These are phyloP conservation scores for Trypanosoma mega DNA, from an alignment of 208 protist species.

Conservation along the genomic window DNA sequence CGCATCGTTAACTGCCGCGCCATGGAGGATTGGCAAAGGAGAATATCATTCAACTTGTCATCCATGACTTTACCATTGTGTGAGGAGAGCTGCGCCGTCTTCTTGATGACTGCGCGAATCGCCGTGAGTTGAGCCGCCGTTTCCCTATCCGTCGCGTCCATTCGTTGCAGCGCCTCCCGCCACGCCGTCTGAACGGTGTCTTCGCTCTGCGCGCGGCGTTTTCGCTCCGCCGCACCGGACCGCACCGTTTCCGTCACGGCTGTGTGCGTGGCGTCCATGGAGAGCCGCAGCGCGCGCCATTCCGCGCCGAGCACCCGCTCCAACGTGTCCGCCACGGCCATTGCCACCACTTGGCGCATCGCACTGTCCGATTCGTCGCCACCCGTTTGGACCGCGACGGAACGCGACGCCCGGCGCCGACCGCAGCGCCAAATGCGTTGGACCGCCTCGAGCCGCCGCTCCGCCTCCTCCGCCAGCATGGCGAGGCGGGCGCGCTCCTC, in stretches of 20 bases:
- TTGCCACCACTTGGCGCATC: too few relatives aligned
- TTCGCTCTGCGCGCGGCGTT: constrained; percentile 5
- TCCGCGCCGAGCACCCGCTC: too few relatives aligned
- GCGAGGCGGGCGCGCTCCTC: constrained; percentile 34
- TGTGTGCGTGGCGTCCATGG: too few relatives aligned
- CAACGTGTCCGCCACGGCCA: too few relatives aligned
- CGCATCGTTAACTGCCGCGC: constrained; percentile 15
- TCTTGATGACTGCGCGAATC: constrained; percentile 19
- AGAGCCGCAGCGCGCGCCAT: too few relatives aligned
- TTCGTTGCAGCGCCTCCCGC: background rate
- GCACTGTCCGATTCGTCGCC: too few relatives aligned
- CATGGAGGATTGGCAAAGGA: constrained; percentile 25
- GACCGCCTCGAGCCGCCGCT: constrained; percentile 12
- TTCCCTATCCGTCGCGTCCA: background rate
- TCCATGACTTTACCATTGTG: constrained; percentile 37
- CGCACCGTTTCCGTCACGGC: too few relatives aligned
- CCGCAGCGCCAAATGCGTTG: constrained; percentile 8
- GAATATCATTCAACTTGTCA: constrained; percentile 32
- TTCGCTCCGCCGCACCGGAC: constrained; percentile 16
- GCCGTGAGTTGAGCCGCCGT: background rate
- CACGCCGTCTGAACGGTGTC: too few relatives aligned
- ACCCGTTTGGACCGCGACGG: too few relatives aligned
- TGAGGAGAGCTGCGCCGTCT: constrained; percentile 20
- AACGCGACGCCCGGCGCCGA: too few relatives aligned
- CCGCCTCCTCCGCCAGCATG: constrained; percentile 31